A percentile compares a stretch with the other conserved stretches of the same genome.
Evolutionary conservation across 2,329 filamentous ascomycete genomes (phyloP).

Genomic region (Diplodia mutila): DNA sequence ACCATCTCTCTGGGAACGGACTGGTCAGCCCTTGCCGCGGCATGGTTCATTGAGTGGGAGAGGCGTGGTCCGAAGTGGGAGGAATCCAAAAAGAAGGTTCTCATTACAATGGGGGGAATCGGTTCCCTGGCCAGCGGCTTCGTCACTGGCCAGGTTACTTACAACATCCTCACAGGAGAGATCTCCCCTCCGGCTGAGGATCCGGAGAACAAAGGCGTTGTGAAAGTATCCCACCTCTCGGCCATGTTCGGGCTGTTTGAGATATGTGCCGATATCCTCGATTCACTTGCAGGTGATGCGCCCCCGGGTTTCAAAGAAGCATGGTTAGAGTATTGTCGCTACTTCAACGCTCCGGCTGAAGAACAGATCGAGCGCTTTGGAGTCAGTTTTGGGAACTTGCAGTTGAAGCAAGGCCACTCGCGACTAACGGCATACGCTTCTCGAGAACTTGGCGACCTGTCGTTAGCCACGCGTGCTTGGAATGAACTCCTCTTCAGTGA

Average conservation of each 20-base stretch:
- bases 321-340: constrained; percentile 65
- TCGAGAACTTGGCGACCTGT: constrained; percentile 48
- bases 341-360: constrained; percentile 54
- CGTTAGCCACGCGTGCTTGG: constrained; percentile 58
- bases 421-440: constrained; percentile 61
- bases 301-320: constrained; percentile 57
- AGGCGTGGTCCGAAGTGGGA: constrained; percentile 58
- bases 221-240: constrained; percentile 60
- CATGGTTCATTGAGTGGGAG: constrained; percentile 65
- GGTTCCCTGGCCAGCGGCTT: constrained; percentile 62
- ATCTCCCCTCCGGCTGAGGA: constrained; percentile 59
- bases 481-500: constrained; percentile 56
- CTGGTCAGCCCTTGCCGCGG: constrained; percentile 60
- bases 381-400: constrained; percentile 49
- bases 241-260: constrained; percentile 64
- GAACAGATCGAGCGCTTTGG: constrained; percentile 62
- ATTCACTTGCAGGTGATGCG: constrained; percentile 52
- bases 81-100: constrained; percentile 57
- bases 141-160: constrained; percentile 56
- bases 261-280: constrained; percentile 59
- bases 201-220: constrained; percentile 54
- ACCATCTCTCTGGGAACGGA: constrained; percentile 62
- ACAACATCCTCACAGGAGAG: constrained; percentile 55
- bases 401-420: constrained; percentile 61
- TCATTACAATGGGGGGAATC: constrained; percentile 55